Base-by-base conservation (phyloP, 441 rosid genomes). In the Capsella rubella region DNA sequence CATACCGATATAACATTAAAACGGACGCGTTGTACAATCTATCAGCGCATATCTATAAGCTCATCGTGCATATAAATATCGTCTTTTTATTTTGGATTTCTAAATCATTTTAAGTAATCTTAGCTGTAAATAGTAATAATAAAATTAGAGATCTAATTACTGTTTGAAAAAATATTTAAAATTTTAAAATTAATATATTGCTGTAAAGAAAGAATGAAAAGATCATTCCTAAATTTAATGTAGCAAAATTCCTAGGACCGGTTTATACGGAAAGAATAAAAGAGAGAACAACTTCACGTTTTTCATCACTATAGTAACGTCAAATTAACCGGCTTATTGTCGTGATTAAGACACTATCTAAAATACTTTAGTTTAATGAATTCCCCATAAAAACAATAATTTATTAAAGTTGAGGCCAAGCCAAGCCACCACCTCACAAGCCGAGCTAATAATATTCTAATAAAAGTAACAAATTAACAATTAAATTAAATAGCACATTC, bases 231-330 rank as follows among this genome's bases (percentile, higher is more conserved):
- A 75, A 37, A 54, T 69, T 63, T 16, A 28, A 69, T 55, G 75
- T 69, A 25, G 46, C 47, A 64, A 76, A 76, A 57, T 76, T 76
- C 80, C 72, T 76, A 76, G 67, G 67, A 76, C 72, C 76, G 76
- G 71, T 76, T 76, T 39, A 76, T 76, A 76, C 79, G 79, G 79
- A 76, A 76, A 49, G 79, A 76, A 76, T 76, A 64, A 76, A 21
- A 70, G 55, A 63, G 32, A 55, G 60, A 76, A 70, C 71, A 63
- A 29, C 32, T 49, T 70, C 75, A 70, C 75, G 75, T 76, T 76
- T 69, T 72, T 76, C 28, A 60, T 63, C 79, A 64, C 71, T 0
- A 49, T 21, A 12, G 72, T 51, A 71, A 71, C 80, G 72, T 65
- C 27, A 56, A 42, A 50, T 50, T 64, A 70, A 71, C 67, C 62